These are phyloP conservation scores for Mycena olivaceomarginata DNA, from an alignment of 768 basidiomycete species.

Conservation along the genomic window DNA sequence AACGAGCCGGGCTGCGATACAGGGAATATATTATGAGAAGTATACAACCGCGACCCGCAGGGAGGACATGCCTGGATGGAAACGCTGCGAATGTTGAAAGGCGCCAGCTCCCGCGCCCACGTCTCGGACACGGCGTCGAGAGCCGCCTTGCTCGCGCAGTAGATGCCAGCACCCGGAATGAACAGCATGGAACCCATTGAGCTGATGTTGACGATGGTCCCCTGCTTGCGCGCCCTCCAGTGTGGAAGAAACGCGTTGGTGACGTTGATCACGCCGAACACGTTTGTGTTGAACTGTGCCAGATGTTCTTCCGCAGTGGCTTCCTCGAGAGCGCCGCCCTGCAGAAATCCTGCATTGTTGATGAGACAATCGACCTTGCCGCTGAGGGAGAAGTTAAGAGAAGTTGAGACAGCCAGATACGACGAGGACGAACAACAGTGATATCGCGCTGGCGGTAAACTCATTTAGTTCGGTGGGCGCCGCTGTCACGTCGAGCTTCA, in stretches of 20 bases:
- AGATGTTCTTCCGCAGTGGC: slow-evolving; percentile 40
- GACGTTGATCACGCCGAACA: slow-evolving; percentile 52
- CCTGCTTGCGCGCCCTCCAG: slow-evolving; percentile 39
- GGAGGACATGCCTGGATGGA: slow-evolving; percentile 27
- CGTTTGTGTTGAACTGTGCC: slow-evolving; percentile 51
- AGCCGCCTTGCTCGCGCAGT: slow-evolving; percentile 46
- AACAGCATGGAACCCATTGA: slow-evolving; percentile 38
- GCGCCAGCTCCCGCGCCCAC: slow-evolving; percentile 11
- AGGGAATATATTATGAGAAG: background rate
- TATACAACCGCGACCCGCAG: background rate
- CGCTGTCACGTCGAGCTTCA: slow-evolving; percentile 31
- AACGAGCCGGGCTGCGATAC: slow-evolving; percentile 39
- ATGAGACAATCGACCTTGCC: slow-evolving; percentile 50
- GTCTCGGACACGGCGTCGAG: slow-evolving; percentile 39
- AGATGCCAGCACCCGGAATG: slow-evolving; percentile 43
- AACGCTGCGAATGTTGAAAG: slow-evolving; percentile 23
- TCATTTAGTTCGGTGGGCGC: slow-evolving; percentile 13
- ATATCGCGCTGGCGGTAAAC: slow-evolving; percentile 18
- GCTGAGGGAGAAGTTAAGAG: slow-evolving; percentile 12
- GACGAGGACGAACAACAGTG: slow-evolving; percentile 3
- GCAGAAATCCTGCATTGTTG: slow-evolving; percentile 52
- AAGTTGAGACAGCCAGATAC: background rate
- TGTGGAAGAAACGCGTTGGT: slow-evolving; percentile 53
- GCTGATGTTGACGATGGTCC: slow-evolving; percentile 46
- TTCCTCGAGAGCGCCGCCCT: slow-evolving; percentile 45